A percentile compares a stretch with the other conserved stretches of the same genome.
These are phyloP conservation scores for Thalia dealbata DNA, from an alignment of 176 grass and related monocot species.

Conservation along the genomic window DNA sequence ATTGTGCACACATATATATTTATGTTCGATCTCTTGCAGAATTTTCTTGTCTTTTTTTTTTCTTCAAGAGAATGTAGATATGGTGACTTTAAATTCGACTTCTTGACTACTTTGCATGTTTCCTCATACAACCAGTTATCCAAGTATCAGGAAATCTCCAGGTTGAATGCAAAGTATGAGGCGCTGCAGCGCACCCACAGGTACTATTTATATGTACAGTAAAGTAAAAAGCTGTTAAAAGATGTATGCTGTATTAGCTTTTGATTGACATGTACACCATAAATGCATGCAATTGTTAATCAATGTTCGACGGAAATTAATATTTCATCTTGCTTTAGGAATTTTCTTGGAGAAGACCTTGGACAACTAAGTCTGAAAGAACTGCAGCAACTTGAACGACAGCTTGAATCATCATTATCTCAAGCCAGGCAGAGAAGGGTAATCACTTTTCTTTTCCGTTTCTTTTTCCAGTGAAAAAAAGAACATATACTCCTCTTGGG, in stretches of 20 bases:
- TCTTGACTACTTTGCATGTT: no score
- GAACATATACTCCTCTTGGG: not conserved
- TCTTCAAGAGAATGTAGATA: no score
- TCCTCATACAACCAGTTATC: no score
- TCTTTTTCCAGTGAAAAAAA: not conserved
- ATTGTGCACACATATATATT: no score
- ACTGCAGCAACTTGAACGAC: slow-evolving; percentile 7
- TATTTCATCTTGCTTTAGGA: not conserved
- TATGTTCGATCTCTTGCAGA: no score
- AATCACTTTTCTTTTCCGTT: not conserved
- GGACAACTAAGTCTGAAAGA: not conserved
- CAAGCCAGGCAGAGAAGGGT: slow-evolving; percentile 2
- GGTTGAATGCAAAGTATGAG: slow-evolving; percentile 1
- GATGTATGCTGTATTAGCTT: not conserved
- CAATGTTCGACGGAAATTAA: not conserved
- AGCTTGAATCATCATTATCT: not conserved
- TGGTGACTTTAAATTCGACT: no score
- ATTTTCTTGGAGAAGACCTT: slow-evolving; percentile 3
- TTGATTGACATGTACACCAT: not conserved
- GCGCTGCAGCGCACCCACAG: not conserved
- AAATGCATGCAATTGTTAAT: not conserved
- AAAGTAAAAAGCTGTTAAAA: no score
- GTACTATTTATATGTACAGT: not conserved
- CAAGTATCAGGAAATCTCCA: slow-evolving; percentile 2
- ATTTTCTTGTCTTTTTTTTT: no score